phyloP scores from a whole-genome alignment of 768 basidiomycete genomes.

The Cystofilobasidium bisporidii region DNA sequence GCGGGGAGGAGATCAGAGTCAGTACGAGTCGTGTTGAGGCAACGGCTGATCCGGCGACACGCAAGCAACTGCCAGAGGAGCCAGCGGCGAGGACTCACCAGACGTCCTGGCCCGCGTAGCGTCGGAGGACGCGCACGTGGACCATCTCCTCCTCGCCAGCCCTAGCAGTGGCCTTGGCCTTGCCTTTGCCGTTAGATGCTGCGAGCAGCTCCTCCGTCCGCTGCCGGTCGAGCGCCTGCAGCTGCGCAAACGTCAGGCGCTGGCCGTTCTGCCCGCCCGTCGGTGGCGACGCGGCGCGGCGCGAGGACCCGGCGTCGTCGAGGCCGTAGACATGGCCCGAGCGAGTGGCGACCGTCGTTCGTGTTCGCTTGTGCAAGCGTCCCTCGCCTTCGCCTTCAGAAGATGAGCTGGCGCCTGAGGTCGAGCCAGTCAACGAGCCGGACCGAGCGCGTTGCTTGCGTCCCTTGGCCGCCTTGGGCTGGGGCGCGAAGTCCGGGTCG shows the following conservation, averaged over 20 bases:
- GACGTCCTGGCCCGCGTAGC: background rate
- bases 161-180: background rate
- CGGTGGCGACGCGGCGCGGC: background rate
- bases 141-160: background rate
- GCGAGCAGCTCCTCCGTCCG: background rate
- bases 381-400: too few relatives aligned
- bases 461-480: too few relatives aligned
- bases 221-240: background rate
- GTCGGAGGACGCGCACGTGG: background rate
- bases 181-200: background rate
- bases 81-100: background rate
- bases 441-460: background rate
- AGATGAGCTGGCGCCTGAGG: too few relatives aligned
- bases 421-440: too few relatives aligned
- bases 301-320: background rate
- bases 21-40: too few relatives aligned
- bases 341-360: too few relatives aligned
- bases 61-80: background rate
- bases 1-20: too few relatives aligned
- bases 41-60: too few relatives aligned
- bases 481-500: background rate
- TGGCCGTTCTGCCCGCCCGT: background rate
- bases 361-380: too few relatives aligned
- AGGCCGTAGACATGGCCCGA: too few relatives aligned
- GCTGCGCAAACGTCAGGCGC: background rate